Evolutionary conservation across 2,329 filamentous ascomycete species (phyloP), one percentile per base, ranked within the genome.

Genomic region (Penicillium digitatum): DNA sequence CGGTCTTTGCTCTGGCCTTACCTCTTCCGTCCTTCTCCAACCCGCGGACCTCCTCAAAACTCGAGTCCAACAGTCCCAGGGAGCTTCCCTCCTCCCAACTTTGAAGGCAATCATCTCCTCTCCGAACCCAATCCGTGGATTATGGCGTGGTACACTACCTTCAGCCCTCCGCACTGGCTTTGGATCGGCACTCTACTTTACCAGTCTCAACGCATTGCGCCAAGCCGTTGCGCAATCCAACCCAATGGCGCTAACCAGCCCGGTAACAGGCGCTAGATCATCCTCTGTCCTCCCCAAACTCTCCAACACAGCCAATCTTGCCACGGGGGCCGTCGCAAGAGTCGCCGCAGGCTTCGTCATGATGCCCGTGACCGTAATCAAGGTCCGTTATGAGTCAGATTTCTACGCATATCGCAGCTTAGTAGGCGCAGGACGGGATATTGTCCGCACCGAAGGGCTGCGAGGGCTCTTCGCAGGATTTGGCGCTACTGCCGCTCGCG

Each of bases 1-100:
- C 60, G 94, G 94, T 60, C 83, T 97, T 53, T 84, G 85, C 67
- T 96, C 92, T 8, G 94, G 94, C 66, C 82, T 95, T 48, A 83
- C 90, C 61, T 94, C 91, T 49, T 92, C 94, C 52, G 86, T 95
- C 56, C 85, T 97, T 52, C 83, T 99, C 16, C 94, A 99, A 74
- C 94, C 94, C 26, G 88, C 94, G 67, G 94, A 99, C 75, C 86
- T 99, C 4, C 85, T 99, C 71, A 99, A 99, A 76, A 99, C 94
- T 29, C 87, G 94, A 44, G 87, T 97, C 38, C 94, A 99, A 72
- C 94, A 97, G 74, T 90, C 89, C 32, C 85, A 74, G 56, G 81
- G 83, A 40, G 82, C 83, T 62, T 85, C 90, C 2, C 82, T 97
- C 54, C 73, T 83, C 50, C 77, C 79, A 24, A 88, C 88, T 18